These are phyloP conservation scores for Peronospora tabacina DNA, from an alignment of 352 stramenopile species.

Conservation along the genomic window DNA sequence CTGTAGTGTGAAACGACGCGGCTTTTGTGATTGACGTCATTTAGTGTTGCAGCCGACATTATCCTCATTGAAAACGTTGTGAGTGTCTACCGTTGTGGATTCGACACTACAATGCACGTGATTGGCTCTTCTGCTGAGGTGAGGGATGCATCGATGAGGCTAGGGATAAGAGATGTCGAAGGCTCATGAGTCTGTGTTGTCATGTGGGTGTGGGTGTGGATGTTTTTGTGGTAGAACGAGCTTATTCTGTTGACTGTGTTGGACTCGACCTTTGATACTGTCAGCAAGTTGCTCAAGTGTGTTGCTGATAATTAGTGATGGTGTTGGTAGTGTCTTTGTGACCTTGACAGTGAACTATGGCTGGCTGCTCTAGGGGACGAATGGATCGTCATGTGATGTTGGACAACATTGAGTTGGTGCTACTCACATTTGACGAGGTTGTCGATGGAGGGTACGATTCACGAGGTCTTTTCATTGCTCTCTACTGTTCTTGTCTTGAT, in stretches of 20 bases:
- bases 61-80: constrained; percentile 88
- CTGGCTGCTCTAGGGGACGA: constrained; percentile 41
- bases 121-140: constrained; percentile 78
- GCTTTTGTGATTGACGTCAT: constrained; percentile 1
- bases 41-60: constrained; percentile 58
- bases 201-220: not conserved
- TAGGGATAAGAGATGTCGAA: not conserved
- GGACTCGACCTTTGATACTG: constrained; percentile 76
- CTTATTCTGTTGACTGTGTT: constrained; percentile 83
- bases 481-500: not conserved
- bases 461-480: not conserved
- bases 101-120: constrained; percentile 86
- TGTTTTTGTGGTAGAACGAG: constrained; percentile 61
- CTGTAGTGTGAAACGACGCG: not conserved
- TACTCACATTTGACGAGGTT: constrained; percentile 87
- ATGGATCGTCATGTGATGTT: constrained; percentile 85
- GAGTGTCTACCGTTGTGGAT: constrained; percentile 83
- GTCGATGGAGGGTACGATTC: constrained; percentile 75
- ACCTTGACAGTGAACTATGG: not conserved
- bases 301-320: constrained; percentile 7
- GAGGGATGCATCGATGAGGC: not conserved
- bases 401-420: constrained; percentile 87
- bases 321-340: not conserved
- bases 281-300: constrained; percentile 83
- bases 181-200: not conserved